Conservation (phyloP, 495 filamentous ascomycete species). For the Astrothelium subdiscretum region DNA sequence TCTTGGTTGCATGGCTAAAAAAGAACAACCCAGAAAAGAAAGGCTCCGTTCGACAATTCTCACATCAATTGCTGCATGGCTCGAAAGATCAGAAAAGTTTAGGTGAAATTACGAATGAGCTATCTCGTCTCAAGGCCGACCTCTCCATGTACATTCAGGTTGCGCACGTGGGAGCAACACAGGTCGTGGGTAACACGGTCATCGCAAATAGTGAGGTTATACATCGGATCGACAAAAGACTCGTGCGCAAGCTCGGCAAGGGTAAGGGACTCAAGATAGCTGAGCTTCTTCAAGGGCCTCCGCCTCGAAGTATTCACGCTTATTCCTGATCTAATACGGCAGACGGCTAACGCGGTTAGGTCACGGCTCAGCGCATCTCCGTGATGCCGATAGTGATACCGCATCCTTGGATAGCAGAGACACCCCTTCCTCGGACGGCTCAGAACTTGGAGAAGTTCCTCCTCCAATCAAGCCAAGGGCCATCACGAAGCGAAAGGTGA, state of each 20-base stretch:
- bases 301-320: not conserved
- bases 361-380: not conserved
- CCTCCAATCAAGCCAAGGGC: not conserved
- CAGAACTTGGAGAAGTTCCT: not conserved
- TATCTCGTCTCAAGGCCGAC: not conserved
- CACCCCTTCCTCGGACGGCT: not conserved
- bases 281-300: not conserved
- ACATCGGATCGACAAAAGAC: not conserved
- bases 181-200: not conserved
- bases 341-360: not conserved
- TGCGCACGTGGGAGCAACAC: not conserved
- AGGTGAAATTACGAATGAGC: not conserved
- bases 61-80: slow-evolving; percentile 3
- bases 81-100: not conserved
- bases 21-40: not conserved
- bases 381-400: not conserved
- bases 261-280: not conserved
- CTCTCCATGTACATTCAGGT: not conserved
- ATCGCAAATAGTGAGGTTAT: slow-evolving; percentile 1
- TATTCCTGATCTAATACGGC: not conserved
- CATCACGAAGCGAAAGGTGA: not conserved
- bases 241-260: not conserved
- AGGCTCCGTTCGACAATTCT: slow-evolving; percentile 1
- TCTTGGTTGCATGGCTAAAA: not conserved
- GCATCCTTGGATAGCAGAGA: not conserved